Percentiles rank a stretch among this genome's conserved stretches.
Conservation (phyloP, 1,284 basidiomycete genomes). For the Cutaneotrichosporon sp. region DNA sequence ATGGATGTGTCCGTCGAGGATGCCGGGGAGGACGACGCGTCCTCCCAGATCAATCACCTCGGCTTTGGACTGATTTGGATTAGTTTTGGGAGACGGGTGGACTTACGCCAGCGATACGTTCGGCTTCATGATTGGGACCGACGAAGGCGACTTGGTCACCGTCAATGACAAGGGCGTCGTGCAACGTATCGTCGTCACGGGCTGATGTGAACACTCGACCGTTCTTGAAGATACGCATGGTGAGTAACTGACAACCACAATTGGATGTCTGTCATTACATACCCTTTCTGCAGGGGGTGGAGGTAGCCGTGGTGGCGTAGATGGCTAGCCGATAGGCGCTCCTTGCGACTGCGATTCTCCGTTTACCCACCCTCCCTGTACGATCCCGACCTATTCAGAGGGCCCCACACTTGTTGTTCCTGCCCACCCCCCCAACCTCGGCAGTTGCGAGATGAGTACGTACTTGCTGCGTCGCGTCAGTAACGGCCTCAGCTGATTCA, state of each 20-base stretch:
- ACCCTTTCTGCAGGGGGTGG: not conserved
- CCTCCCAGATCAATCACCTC: slow-evolving; percentile 25
- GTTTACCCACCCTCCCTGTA: not conserved
- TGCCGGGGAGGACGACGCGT: slow-evolving; percentile 33
- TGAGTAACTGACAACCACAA: not conserved
- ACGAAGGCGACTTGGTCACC: slow-evolving; percentile 27
- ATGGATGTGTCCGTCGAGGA: slow-evolving; percentile 41
- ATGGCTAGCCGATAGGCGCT: not conserved
- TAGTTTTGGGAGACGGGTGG: not conserved
- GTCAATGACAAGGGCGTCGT: slow-evolving; percentile 26
- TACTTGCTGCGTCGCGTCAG: too few species aligned
- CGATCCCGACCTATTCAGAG: not conserved
- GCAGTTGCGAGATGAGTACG: not conserved
- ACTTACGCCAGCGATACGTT: not conserved
- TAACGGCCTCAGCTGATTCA: too few species aligned
- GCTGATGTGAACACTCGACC: slow-evolving; percentile 34
- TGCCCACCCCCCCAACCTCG: not conserved
- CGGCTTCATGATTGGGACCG: slow-evolving; percentile 13
- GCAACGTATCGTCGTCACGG: slow-evolving; percentile 19
- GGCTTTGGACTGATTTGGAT: not conserved
- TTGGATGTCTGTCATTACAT: not conserved
- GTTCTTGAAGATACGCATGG: slow-evolving; percentile 26
- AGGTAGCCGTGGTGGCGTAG: not conserved
- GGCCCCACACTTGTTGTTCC: not conserved
- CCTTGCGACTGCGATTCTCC: not conserved